Conservation (phyloP, 495 filamentous ascomycete species). For the Hypoxylon cercidicola region DNA sequence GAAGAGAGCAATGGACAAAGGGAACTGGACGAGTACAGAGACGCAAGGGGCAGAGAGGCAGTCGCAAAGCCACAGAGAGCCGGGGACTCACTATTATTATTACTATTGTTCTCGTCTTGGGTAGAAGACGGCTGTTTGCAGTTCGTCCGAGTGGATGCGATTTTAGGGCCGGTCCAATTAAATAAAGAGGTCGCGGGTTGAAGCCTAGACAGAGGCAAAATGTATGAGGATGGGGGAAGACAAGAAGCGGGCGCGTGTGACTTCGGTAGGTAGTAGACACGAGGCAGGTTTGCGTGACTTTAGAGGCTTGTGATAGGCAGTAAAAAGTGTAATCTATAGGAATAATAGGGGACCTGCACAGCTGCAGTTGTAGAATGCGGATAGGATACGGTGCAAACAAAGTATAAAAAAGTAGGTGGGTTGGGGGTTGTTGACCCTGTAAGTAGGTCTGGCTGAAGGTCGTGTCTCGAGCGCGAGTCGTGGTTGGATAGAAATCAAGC, state of each 20-base stretch:
- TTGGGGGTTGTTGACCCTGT: constrained; percentile 39
- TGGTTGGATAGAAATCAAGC: constrained; percentile 43
- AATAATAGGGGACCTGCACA: not conserved
- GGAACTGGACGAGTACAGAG: not conserved
- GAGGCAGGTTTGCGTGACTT: constrained; percentile 34
- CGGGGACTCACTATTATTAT: constrained; percentile 30
- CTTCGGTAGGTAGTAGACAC: constrained; percentile 33
- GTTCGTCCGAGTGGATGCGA: constrained; percentile 35
- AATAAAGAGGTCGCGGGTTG: constrained; percentile 24
- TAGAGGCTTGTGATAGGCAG: constrained; percentile 31
- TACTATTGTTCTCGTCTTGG: constrained; percentile 30
- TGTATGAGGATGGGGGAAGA: constrained; percentile 1
- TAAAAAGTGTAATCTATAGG: not conserved
- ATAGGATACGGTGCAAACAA: constrained; percentile 17
- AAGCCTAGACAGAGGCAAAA: constrained; percentile 23
- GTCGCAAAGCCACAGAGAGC: constrained; percentile 30
- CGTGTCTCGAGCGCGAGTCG: constrained; percentile 42
- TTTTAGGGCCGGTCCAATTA: constrained; percentile 34
- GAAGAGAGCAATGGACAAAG: constrained; percentile 10
- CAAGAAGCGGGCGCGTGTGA: constrained; percentile 31
- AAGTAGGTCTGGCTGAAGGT: constrained; percentile 42
- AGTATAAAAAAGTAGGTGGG: constrained; percentile 16
- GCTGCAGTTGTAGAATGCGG: constrained; percentile 9
- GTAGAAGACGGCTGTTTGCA: constrained; percentile 26
- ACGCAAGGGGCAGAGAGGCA: constrained; percentile 17